Evolutionary conservation across 306 rosid genomes (phyloP), one percentile per base, ranked within the genome.

Genomic region (Vigna unguiculata): DNA sequence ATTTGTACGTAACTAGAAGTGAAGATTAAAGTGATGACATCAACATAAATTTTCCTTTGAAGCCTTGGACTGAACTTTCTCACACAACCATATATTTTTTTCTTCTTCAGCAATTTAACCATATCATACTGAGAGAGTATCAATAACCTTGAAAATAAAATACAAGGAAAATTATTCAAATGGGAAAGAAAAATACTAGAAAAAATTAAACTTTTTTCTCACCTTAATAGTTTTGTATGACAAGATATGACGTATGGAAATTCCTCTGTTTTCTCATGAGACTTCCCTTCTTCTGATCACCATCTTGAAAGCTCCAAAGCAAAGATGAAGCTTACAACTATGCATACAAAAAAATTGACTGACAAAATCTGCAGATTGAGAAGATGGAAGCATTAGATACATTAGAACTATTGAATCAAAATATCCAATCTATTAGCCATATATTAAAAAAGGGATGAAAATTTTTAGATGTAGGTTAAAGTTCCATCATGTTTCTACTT

Each of bases 361-460:
- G 86, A 76, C 73, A 86, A 34, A 36, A 14, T 89, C 98, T 91
- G 93, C 86, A 81, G 48, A 71, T 70, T 30, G 63, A n/a, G 54
- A 66, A 53, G 47, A 58, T 20, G 20, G 9, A 60, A 19, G n/a
- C n/a, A n/a, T n/a, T n/a, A n/a, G 38, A 52, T 6, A 45, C 43
- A 34, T 38, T 38, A 32, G 63, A 22, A 60, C 9, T 46, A 24
- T 28, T 41, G 19, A 25, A 43, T 24, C 34, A 69, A n/a, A 19
- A 38, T 25, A 64, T 36, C 46, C 19, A 20, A 75, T 19, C 19
- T 62, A 36, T 41, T 19, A 62, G n/a, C 62, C 9, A 34, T 20
- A 63, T 36, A 63, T 12, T 12, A 78, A 46, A 2, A 36, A 32
- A 19, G 30, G 36, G 2, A 7, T 70, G 47, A 76, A 4, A 25